Conservation (phyloP, 202 grass and related monocot genomes). For the Eragrostis tef region DNA sequence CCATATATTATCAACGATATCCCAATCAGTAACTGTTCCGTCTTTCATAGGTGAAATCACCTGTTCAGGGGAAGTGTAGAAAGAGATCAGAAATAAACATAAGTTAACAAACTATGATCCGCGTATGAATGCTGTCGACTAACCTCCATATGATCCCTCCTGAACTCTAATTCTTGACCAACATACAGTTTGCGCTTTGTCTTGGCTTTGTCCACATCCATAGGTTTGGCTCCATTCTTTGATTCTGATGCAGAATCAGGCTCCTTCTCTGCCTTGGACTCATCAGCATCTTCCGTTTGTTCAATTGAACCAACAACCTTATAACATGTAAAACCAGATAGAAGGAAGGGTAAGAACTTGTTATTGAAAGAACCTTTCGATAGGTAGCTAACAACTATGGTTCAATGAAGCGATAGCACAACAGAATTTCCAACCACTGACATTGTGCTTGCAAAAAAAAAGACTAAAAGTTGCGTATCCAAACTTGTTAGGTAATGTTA, state of each 20-base stretch:
- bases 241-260: constrained; percentile 68
- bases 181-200: constrained; percentile 84
- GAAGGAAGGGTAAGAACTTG: constrained; percentile 29
- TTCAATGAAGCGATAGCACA: not conserved
- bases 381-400: constrained; percentile 15
- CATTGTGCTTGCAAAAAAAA: constrained; percentile 11
- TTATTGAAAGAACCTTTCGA: not conserved
- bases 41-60: constrained; percentile 95
- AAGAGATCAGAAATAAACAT: constrained; percentile 43
- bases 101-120: constrained; percentile 28
- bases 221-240: constrained; percentile 73
- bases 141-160: constrained; percentile 97
- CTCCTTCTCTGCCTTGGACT: constrained; percentile 78
- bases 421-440: not conserved
- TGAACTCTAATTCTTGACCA: constrained; percentile 90
- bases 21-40: constrained; percentile 91
- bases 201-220: constrained; percentile 76
- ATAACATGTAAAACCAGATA: constrained; percentile 38
- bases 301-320: constrained; percentile 93
- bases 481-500: constrained; percentile 13
- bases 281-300: constrained; percentile 61
- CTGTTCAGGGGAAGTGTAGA: constrained; percentile 47
- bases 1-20: constrained; percentile 97
- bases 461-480: not conserved
- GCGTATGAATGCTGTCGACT: constrained; percentile 32